Base-by-base conservation (phyloP, 2,329 filamentous ascomycete species). In the Cryphonectria radicalis region DNA sequence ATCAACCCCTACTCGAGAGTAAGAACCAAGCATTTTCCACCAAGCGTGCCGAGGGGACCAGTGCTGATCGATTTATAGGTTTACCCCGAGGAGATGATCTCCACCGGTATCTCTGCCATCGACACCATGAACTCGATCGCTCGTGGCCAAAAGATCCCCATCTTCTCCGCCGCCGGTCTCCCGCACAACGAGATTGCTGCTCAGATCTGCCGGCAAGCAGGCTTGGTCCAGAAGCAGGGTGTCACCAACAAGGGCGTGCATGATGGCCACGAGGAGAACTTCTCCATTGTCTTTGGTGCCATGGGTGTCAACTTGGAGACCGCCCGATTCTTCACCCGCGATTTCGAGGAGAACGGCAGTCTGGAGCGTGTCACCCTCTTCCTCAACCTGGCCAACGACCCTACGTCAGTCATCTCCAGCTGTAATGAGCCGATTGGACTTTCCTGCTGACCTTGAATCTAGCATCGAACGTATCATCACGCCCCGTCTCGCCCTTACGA, bases 251-350 rank as follows among this genome's bases (percentile, higher is more conserved):
- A 99, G 89, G 95, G 92, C 75, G 91, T 96, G 37, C 96, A 99
- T 80, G 97, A 99, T 79, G 95, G 91, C 70, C 96, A 99, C 83
- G 94, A 98, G 79, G 96, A 99, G 80, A 99, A 99, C 87, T 99
- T 99, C 89, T 98, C 95, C 73, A 99, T 99, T 79, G 96, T 99
- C 71, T 99, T 99, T 81, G 97, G 94, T 80, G 96, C 96, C 80
- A 99, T 99, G 96, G 96, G 96, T 94, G 96, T 99, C 77, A 99
- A 99, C 87, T 91, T 99, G 91, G 96, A 99, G 82, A 99, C 96
- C 43, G 93, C 93, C 78, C 93, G 96, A 78, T 99, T 99, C 90
- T 99, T 99, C 87, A 98, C 95, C 53, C 90, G 94, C 76, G 96
- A 99, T 79, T 99, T 99, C 80, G 96, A 99, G 83, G 94, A 99